Evolutionary conservation across 2,329 filamentous ascomycete species (phyloP).

Genomic region (Fusarium sp.): DNA sequence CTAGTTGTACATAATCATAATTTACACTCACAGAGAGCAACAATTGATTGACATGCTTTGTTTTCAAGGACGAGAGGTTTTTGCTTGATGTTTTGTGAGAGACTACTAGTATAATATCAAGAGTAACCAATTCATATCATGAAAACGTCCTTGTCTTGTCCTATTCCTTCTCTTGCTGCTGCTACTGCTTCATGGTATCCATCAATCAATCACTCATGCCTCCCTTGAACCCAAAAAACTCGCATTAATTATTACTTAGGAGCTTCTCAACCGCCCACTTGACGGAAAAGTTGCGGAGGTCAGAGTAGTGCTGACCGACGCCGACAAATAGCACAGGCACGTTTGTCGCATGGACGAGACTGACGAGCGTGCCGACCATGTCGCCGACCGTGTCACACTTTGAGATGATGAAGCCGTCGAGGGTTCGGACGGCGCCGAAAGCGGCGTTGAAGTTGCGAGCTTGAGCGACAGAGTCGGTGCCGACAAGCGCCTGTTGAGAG

Average conservation of each 20-base stretch:
- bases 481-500: constrained; percentile 78
- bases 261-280: constrained; percentile 77
- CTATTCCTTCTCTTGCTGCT: constrained; percentile 14
- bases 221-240: neutral
- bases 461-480: constrained; percentile 94
- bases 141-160: neutral
- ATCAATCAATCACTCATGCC: neutral
- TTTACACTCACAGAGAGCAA: constrained; percentile 32
- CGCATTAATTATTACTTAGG: constrained; percentile 60
- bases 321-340: constrained; percentile 95
- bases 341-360: constrained; percentile 96
- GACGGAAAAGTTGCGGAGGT: constrained; percentile 76
- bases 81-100: neutral
- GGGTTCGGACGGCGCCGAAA: constrained; percentile 81
- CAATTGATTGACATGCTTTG: constrained; percentile 16
- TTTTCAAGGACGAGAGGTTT: neutral
- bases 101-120: neutral
- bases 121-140: neutral
- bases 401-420: constrained; percentile 98
- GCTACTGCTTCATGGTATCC: constrained; percentile 12
- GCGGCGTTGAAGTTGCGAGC: constrained; percentile 95
- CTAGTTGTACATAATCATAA: constrained; percentile 46
- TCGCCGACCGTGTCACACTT: constrained; percentile 99
- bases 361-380: constrained; percentile 96
- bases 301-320: constrained; percentile 76